These are phyloP conservation scores for Tylopilus felleus DNA, from an alignment of 768 basidiomycete genomes.

Conservation along the genomic window DNA sequence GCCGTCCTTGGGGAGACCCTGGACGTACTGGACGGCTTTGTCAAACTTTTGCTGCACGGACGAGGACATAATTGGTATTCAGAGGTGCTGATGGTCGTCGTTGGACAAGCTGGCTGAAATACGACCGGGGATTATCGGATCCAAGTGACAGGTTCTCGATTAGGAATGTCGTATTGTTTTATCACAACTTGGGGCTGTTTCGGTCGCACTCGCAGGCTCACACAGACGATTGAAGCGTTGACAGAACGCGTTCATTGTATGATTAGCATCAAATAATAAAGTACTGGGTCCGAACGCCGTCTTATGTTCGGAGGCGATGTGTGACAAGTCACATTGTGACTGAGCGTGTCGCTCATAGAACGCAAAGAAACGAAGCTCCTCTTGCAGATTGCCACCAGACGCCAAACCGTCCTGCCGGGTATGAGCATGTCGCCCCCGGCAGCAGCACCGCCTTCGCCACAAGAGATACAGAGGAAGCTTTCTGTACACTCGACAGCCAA, in stretches of 20 bases:
- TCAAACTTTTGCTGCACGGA: constrained; percentile 56
- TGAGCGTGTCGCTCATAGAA: constrained; percentile 10
- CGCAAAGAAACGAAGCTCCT: background rate
- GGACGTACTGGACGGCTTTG: constrained; percentile 67
- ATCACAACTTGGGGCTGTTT: constrained; percentile 1
- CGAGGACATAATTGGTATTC: constrained; percentile 49
- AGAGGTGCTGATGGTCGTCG: constrained; percentile 2
- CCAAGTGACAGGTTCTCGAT: constrained; percentile 3
- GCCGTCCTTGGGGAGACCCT: constrained; percentile 63
- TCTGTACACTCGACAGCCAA: constrained; percentile 66
- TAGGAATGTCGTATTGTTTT: constrained; percentile 12
- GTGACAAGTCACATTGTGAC: constrained; percentile 28
- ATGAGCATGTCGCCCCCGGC: constrained; percentile 27
- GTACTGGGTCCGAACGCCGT: constrained; percentile 11
- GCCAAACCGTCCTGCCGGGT: constrained; percentile 1
- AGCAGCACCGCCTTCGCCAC: constrained; percentile 69
- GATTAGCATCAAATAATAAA: background rate
- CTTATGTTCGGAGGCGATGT: constrained; percentile 1
- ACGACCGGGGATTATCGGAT: constrained; percentile 20
- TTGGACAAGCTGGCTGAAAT: background rate
- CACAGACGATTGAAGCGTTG: background rate
- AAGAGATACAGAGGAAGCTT: constrained; percentile 84
- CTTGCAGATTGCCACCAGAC: constrained; percentile 18
- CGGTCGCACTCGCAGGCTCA: background rate
- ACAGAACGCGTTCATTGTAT: background rate